These are phyloP conservation scores for Russula earlei DNA, from an alignment of 768 basidiomycete genomes.

Conservation along the genomic window DNA sequence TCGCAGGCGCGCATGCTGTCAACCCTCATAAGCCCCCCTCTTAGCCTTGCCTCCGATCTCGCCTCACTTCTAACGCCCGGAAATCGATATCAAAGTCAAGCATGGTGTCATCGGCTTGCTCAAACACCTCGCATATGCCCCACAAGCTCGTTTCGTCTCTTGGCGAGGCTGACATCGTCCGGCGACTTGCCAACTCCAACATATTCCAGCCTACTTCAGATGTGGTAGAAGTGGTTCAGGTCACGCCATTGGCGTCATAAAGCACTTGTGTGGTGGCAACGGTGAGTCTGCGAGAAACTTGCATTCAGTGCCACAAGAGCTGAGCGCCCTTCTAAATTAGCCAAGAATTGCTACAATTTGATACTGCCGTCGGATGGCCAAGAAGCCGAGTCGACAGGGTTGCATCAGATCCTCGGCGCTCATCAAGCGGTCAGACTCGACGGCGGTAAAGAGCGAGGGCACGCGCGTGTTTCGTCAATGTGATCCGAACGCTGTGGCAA, in stretches of 20 bases:
- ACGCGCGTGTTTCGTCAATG: slow-evolving; percentile 82
- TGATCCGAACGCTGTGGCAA: slow-evolving; percentile 73
- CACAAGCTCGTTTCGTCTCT: slow-evolving; percentile 50
- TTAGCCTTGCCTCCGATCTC: slow-evolving; percentile 57
- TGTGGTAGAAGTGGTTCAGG: slow-evolving; percentile 79
- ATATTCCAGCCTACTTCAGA: slow-evolving; percentile 69
- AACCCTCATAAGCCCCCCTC: slow-evolving; percentile 41
- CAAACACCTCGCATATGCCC: slow-evolving; percentile 69
- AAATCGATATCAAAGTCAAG: slow-evolving; percentile 71
- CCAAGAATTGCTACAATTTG: slow-evolving; percentile 41
- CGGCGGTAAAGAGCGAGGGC: slow-evolving; percentile 82
- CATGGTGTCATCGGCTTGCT: slow-evolving; percentile 83
- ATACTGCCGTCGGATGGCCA: slow-evolving; percentile 35
- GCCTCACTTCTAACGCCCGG: slow-evolving; percentile 51
- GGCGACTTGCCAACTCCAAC: slow-evolving; percentile 47
- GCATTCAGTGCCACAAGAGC: not conserved
- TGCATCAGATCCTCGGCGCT: slow-evolving; percentile 68
- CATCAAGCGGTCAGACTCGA: slow-evolving; percentile 66
- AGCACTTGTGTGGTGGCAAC: slow-evolving; percentile 75
- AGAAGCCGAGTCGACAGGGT: slow-evolving; percentile 36
- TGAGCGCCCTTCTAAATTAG: slow-evolving; percentile 23
- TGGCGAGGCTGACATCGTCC: slow-evolving; percentile 52
- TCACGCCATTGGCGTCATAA: slow-evolving; percentile 80
- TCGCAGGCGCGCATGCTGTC: slow-evolving; percentile 46
- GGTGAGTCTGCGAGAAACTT: slow-evolving; percentile 36